Percentiles rank a stretch among this genome's conserved stretches.
phyloP scores from a whole-genome alignment of 2,329 filamentous ascomycete species.

The Alternaria postmessia region DNA sequence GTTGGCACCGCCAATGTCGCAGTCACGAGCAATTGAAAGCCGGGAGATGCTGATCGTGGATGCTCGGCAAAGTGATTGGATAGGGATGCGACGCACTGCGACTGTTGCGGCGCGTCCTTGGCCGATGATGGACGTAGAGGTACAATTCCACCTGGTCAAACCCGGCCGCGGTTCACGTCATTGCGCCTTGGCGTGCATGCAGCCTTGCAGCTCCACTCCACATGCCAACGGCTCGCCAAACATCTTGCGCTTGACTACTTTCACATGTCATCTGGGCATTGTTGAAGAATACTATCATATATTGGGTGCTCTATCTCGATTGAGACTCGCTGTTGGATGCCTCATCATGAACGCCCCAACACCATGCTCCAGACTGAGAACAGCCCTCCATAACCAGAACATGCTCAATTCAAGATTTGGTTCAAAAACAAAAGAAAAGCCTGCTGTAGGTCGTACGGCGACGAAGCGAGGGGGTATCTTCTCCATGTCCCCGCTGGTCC shows the following conservation, averaged over 20 bases:
- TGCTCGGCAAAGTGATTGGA: not conserved
- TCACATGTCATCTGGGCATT: not conserved
- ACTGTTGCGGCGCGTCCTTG: conserved; percentile 8
- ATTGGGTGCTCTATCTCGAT: conserved; percentile 1
- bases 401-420: conserved; percentile 3
- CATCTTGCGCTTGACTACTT: not conserved
- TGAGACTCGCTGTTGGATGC: conserved; percentile 2
- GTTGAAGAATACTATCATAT: not conserved
- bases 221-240: conserved; percentile 17
- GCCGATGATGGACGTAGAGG: conserved; percentile 3
- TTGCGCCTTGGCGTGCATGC: conserved; percentile 20
- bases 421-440: conserved; percentile 21
- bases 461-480: conserved; percentile 27
- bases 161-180: conserved; percentile 28
- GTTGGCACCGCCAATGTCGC: not conserved
- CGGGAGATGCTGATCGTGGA: not conserved
- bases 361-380: conserved; percentile 17
- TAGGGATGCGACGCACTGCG: not conserved
- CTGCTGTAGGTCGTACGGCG: conserved; percentile 15
- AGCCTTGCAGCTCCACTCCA: conserved; percentile 12
- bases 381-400: conserved; percentile 14
- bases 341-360: conserved; percentile 12
- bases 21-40: not conserved
- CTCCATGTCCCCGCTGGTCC: conserved; percentile 13
- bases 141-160: conserved; percentile 16